Percentiles rank a stretch among this genome's conserved stretches.
Evolutionary conservation across 257 asterid species (phyloP).

Genomic region (Jacaranda copaia): DNA sequence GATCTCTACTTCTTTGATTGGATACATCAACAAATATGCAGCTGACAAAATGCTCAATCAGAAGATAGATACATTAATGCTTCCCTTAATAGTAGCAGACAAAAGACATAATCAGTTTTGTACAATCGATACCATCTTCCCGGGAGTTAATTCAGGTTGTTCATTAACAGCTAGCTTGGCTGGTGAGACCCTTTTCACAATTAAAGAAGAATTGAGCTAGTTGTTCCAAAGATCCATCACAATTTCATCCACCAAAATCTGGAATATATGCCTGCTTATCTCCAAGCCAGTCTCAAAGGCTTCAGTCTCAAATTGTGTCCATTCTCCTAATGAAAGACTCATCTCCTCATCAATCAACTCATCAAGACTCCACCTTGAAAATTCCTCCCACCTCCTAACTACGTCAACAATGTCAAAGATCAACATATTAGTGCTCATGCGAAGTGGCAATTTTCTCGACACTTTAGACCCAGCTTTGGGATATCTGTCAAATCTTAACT

Average conservation of each 20-base stretch:
- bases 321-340: conserved; percentile 63
- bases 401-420: conserved; percentile 63
- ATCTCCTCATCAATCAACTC: conserved; percentile 76
- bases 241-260: conserved; percentile 75
- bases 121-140: conserved; percentile 35
- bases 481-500: conserved; percentile 50
- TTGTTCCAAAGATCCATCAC: conserved; percentile 57
- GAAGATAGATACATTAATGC: conserved; percentile 30
- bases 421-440: conserved; percentile 56
- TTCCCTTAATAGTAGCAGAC: conserved; percentile 17
- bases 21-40: conserved; percentile 26
- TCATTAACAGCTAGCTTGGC: neutral
- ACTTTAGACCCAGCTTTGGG: conserved; percentile 50
- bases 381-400: conserved; percentile 69
- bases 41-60: neutral
- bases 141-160: conserved; percentile 1
- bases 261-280: conserved; percentile 58
- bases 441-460: conserved; percentile 56
- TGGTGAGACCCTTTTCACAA: neutral
- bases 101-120: conserved; percentile 38
- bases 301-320: conserved; percentile 73
- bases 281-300: conserved; percentile 65
- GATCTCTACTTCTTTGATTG: neutral
- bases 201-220: conserved; percentile 5
- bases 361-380: conserved; percentile 54